These are phyloP conservation scores for Hygrophorus pudorinus DNA, from an alignment of 768 basidiomycete species.

Conservation along the genomic window DNA sequence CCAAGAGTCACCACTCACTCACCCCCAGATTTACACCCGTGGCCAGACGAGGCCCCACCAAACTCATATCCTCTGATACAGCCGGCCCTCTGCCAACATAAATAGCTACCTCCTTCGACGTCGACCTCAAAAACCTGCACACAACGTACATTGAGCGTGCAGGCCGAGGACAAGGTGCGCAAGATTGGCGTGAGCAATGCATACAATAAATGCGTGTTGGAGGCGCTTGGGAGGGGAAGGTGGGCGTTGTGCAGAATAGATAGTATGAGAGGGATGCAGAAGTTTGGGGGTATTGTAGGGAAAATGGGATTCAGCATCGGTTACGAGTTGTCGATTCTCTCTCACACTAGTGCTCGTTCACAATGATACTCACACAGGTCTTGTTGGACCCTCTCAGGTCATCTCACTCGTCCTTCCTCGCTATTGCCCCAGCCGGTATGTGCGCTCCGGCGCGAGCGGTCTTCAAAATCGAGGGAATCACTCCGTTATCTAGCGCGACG, in stretches of 20 bases:
- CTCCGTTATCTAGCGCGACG: too few relatives aligned
- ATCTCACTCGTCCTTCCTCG: constrained; percentile 34
- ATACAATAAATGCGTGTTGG: constrained; percentile 51
- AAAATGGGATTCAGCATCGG: constrained; percentile 65
- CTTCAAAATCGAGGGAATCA: too few relatives aligned
- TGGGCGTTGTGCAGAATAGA: constrained; percentile 73
- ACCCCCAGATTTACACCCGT: neutral
- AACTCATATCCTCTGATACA: too few relatives aligned
- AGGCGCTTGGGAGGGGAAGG: constrained; percentile 42
- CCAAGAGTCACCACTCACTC: too few relatives aligned
- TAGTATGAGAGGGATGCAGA: constrained; percentile 77
- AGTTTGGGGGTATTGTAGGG: constrained; percentile 54
- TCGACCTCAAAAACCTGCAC: too few relatives aligned
- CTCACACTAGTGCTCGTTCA: too few relatives aligned
- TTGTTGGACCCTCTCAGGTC: constrained; percentile 78
- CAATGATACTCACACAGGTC: constrained; percentile 35
- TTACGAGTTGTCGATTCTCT: constrained; percentile 15
- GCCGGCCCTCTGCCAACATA: too few relatives aligned
- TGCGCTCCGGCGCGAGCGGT: too few relatives aligned
- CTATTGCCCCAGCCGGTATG: constrained; percentile 31
- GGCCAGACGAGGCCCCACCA: neutral
- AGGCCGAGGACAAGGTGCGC: constrained; percentile 53
- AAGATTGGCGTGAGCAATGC: constrained; percentile 71
- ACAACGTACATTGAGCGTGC: constrained; percentile 22
- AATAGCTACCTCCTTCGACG: too few relatives aligned